phyloP scores from a whole-genome alignment of 176 grass and related monocot genomes.

The Triticum monococcum region DNA sequence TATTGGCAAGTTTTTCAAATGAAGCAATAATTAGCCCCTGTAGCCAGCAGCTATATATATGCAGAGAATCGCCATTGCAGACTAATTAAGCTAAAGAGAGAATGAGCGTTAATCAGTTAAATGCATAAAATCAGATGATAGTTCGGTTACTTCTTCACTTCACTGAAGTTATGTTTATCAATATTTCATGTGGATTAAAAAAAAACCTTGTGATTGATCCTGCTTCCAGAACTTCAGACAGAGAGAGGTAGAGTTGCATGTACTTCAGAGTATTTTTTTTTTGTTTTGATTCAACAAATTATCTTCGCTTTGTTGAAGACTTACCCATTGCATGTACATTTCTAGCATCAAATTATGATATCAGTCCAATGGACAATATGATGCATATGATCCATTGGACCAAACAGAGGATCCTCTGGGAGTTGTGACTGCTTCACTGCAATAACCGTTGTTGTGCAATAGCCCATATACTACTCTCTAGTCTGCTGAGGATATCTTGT shows the following conservation, averaged over 20 bases:
- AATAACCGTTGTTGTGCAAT: background rate
- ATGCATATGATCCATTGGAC: background rate
- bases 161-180: background rate
- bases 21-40: background rate
- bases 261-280: background rate
- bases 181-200: slow-evolving; percentile 16
- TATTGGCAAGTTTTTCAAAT: background rate
- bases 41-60: background rate
- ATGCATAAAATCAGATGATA: background rate
- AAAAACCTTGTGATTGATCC: background rate
- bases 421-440: background rate
- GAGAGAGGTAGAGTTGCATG: background rate
- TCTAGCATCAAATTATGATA: slow-evolving; percentile 9
- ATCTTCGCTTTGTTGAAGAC: background rate
- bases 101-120: too few relatives aligned
- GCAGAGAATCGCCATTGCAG: background rate
- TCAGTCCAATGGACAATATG: background rate
- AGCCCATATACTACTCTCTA: background rate
- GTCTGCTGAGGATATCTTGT: slow-evolving; percentile 19
- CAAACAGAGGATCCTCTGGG: background rate
- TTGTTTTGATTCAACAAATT: background rate
- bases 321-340: background rate
- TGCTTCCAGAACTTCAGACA: background rate
- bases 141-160: background rate
- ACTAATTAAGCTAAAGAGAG: background rate